Conservation (phyloP, 2,329 filamentous ascomycete genomes). For the Hypoxylon sp. region DNA sequence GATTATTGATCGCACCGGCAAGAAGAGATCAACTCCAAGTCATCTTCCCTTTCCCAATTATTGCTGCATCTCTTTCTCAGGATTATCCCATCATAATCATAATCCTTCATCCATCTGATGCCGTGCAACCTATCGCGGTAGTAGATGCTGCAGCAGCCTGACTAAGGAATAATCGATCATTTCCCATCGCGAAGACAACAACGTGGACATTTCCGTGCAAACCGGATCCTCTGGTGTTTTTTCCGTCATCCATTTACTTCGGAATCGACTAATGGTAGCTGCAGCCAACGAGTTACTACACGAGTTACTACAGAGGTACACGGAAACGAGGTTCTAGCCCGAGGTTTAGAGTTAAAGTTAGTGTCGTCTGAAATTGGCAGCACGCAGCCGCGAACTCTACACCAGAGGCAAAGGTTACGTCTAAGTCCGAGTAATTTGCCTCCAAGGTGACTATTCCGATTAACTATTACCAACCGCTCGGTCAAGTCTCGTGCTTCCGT, state of each 20-base stretch:
- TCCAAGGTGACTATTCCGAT: constrained; percentile 10
- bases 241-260: constrained; percentile 11
- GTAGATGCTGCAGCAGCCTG: constrained; percentile 39
- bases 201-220: background rate
- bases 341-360: constrained; percentile 23
- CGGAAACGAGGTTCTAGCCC: constrained; percentile 9
- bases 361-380: constrained; percentile 27
- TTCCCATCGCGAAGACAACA: constrained; percentile 16
- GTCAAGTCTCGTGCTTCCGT: constrained; percentile 32
- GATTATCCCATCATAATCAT: constrained; percentile 29
- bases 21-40: constrained; percentile 8
- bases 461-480: constrained; percentile 30
- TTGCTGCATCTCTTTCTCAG: constrained; percentile 17
- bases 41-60: constrained; percentile 2
- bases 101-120: constrained; percentile 32
- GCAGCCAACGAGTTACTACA: constrained; percentile 7
- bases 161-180: constrained; percentile 36
- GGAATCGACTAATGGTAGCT: constrained; percentile 9
- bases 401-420: constrained; percentile 25
- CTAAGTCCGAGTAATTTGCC: constrained; percentile 26
- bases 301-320: constrained; percentile 5
- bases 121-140: constrained; percentile 33
- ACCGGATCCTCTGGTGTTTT: background rate
- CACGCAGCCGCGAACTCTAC: constrained; percentile 23
- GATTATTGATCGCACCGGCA: constrained; percentile 10